phyloP scores from a whole-genome alignment of 179 eudicot genomes.

The Corrigiola litoralis region DNA sequence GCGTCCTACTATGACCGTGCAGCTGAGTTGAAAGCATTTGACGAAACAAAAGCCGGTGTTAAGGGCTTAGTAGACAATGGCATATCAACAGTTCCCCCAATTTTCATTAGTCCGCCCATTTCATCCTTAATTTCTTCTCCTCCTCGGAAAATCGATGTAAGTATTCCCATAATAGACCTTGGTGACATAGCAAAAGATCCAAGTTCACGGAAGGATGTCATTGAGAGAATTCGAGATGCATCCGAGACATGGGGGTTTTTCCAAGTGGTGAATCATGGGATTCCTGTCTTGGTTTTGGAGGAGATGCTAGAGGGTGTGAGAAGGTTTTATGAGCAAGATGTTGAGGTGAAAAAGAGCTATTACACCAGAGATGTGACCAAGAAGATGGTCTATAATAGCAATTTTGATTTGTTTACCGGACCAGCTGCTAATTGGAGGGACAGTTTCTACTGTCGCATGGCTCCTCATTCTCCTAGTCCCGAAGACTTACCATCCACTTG shows the following conservation, averaged over 20 bases:
- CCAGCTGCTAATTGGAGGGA: slow-evolving; percentile 51
- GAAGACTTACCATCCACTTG: slow-evolving; percentile 42
- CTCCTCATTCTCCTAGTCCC: slow-evolving; percentile 35
- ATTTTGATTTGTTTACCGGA: slow-evolving; percentile 41
- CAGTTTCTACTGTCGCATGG: slow-evolving; percentile 30
- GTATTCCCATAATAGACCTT: slow-evolving; percentile 46
- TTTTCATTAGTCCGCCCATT: slow-evolving; percentile 17
- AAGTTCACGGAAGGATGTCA: not conserved
- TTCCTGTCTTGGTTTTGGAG: slow-evolving; percentile 29
- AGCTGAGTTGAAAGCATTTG: slow-evolving; percentile 30
- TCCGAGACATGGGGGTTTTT: slow-evolving; percentile 40
- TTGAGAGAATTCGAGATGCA: slow-evolving; percentile 29
- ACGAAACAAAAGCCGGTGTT: slow-evolving; percentile 30
- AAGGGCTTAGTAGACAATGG: slow-evolving; percentile 35
- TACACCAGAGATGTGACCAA: slow-evolving; percentile 35
- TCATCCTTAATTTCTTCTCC: not conserved
- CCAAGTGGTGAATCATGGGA: slow-evolving; percentile 51
- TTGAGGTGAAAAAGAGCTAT: slow-evolving; percentile 34
- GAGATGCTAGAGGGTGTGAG: slow-evolving; percentile 35
- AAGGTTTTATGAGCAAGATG: slow-evolving; percentile 42
- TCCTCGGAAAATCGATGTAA: not conserved
- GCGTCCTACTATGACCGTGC: slow-evolving; percentile 9
- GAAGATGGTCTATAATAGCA: slow-evolving; percentile 35
- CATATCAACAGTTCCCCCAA: slow-evolving; percentile 7
- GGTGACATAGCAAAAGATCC: slow-evolving; percentile 5